These are phyloP conservation scores for Monosporascus sp. DNA, from an alignment of 2,329 filamentous ascomycete genomes.

Conservation along the genomic window DNA sequence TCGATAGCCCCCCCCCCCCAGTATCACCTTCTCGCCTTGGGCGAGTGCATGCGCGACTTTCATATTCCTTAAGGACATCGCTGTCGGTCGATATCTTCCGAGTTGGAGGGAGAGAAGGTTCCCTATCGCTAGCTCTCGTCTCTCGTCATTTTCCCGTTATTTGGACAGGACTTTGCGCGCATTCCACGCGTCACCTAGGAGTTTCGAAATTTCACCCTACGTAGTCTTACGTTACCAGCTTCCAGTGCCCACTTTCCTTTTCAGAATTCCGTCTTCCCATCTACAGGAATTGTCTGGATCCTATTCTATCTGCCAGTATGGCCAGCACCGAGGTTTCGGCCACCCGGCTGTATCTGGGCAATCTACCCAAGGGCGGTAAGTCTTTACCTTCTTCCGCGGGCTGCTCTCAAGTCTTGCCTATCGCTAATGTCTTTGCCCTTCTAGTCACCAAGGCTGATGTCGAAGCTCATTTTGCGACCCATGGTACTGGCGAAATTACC, in stretches of 20 bases:
- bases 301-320: neutral
- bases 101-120: too few relatives aligned
- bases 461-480: conserved; percentile 88
- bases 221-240: too few relatives aligned
- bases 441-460: conserved; percentile 83
- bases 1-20: neutral
- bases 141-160: too few relatives aligned
- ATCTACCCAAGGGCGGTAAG: conserved; percentile 93
- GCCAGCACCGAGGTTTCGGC: conserved; percentile 72
- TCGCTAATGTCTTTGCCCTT: conserved; percentile 3
- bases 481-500: conserved; percentile 95
- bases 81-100: too few relatives aligned
- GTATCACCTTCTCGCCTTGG: neutral
- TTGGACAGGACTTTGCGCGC: too few relatives aligned
- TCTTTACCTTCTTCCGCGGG: conserved; percentile 17
- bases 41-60: neutral
- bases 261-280: neutral
- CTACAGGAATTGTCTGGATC: neutral
- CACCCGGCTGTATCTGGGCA: conserved; percentile 94
- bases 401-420: conserved; percentile 4
- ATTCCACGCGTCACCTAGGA: too few relatives aligned
- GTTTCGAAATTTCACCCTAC: too few relatives aligned
- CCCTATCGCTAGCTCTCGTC: too few relatives aligned
- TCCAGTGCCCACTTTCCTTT: neutral
- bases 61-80: neutral